phyloP scores from a whole-genome alignment of 495 filamentous ascomycete species.

The Chaetomidium leptoderma region DNA sequence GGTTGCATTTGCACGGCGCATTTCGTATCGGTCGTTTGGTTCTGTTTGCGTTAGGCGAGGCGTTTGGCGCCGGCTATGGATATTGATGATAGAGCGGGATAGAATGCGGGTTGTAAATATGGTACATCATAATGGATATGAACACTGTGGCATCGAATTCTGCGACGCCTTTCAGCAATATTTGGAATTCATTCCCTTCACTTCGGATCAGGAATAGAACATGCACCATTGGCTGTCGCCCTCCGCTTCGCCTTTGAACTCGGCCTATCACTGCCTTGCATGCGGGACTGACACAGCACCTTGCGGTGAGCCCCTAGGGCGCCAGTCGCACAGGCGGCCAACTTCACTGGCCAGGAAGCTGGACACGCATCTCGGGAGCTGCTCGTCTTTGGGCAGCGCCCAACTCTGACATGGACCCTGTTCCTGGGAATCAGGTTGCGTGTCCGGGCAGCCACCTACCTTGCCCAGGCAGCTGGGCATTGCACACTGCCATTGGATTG shows the following conservation, averaged over 20 bases:
- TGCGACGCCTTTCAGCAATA: background rate
- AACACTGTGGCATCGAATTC: too few species aligned
- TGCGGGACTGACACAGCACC: background rate
- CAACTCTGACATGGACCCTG: background rate
- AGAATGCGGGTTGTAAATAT: background rate
- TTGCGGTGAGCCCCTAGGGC: background rate
- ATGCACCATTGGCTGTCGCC: too few species aligned
- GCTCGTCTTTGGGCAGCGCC: background rate
- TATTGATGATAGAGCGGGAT: background rate
- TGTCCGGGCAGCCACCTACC: constrained; percentile 5
- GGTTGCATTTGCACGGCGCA: background rate
- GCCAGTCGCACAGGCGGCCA: background rate
- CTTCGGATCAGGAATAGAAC: too few species aligned
- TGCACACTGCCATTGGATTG: background rate
- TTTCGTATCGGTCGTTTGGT: background rate
- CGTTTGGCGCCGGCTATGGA: background rate
- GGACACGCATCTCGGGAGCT: background rate
- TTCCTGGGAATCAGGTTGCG: constrained; percentile 1
- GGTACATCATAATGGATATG: background rate
- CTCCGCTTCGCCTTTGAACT: background rate
- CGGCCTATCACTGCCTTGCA: background rate
- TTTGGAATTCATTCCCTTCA: too few species aligned
- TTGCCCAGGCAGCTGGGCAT: background rate
- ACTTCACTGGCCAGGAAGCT: constrained; percentile 8
- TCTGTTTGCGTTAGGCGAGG: background rate